Conservation (phyloP, 345 rosid genomes). For the Geranium brycei region DNA sequence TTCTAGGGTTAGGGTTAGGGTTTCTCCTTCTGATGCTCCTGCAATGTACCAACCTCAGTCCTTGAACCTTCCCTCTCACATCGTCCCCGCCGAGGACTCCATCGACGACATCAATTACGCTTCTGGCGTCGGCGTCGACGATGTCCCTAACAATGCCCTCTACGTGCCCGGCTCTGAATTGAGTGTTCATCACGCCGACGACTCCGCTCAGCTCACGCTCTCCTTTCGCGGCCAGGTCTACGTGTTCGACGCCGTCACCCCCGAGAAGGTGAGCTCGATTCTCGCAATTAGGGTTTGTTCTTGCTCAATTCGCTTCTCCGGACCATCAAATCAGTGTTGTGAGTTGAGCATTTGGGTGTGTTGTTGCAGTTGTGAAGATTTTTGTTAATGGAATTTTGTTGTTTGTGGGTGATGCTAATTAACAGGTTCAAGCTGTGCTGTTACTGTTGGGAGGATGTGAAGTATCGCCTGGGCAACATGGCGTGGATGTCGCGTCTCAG, state of each 20-base stretch:
- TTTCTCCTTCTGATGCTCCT: too few relatives aligned
- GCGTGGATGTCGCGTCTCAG: too few relatives aligned
- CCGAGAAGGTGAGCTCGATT: slow-evolving; percentile 7
- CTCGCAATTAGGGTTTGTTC: too few relatives aligned
- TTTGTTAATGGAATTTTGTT: neutral
- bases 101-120: slow-evolving; percentile 10
- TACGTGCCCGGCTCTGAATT: slow-evolving; percentile 2
- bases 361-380: too few relatives aligned
- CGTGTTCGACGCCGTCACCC: slow-evolving; percentile 10
- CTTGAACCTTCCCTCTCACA: too few relatives aligned
- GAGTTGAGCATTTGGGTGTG: too few relatives aligned
- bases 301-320: too few relatives aligned
- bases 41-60: too few relatives aligned
- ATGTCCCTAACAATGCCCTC: slow-evolving; percentile 7
- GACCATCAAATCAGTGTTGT: too few relatives aligned
- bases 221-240: slow-evolving; percentile 14
- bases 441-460: neutral
- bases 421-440: neutral
- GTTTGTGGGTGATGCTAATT: neutral
- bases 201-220: slow-evolving; percentile 11
- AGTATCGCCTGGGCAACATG: neutral
- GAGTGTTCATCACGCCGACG: slow-evolving; percentile 2
- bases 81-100: slow-evolving; percentile 2
- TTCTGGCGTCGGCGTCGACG: slow-evolving; percentile 6
- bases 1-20: too few relatives aligned